Evolutionary conservation across 2,329 filamentous ascomycete genomes (phyloP).

Genomic region (Escovopsis sp.): DNA sequence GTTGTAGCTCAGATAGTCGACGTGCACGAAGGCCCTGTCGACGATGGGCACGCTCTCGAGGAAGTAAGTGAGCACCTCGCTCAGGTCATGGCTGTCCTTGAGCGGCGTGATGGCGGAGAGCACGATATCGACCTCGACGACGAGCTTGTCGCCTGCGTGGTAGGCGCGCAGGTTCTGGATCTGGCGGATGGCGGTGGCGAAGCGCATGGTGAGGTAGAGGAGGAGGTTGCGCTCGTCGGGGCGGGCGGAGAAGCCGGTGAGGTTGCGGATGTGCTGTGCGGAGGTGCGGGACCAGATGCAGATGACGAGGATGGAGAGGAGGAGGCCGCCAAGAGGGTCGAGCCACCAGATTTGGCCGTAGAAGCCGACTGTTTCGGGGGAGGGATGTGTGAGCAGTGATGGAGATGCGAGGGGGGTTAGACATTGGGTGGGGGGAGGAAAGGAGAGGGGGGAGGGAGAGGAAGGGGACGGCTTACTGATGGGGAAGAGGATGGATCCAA

Average conservation of each 20-base stretch:
- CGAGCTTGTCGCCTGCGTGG: conserved; percentile 72
- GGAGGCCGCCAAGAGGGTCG: conserved; percentile 61
- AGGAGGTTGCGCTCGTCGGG: conserved; percentile 74
- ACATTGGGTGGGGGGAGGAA: too few relatives aligned
- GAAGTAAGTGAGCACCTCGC: conserved; percentile 66
- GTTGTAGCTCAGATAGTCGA: conserved; percentile 48
- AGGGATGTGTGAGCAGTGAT: background rate
- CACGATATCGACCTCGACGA: conserved; percentile 69
- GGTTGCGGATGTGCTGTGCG: conserved; percentile 61
- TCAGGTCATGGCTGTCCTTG: conserved; percentile 67
- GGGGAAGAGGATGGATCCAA: conserved; percentile 76
- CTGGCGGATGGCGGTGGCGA: conserved; percentile 72
- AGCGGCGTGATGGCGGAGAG: conserved; percentile 61
- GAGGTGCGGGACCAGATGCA: conserved; percentile 64
- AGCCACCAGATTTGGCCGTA: conserved; percentile 72
- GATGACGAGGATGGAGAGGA: conserved; percentile 68
- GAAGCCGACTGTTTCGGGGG: conserved; percentile 41
- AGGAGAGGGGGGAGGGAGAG: too few relatives aligned
- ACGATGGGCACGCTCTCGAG: conserved; percentile 72
- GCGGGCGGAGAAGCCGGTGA: conserved; percentile 63
- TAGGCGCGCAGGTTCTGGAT: conserved; percentile 79
- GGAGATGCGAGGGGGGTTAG: too few relatives aligned
- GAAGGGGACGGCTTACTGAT: conserved; percentile 30
- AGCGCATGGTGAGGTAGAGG: conserved; percentile 85
- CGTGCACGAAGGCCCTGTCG: conserved; percentile 54